A percentile compares a stretch with the other conserved stretches of the same genome.
These are phyloP conservation scores for Handroanthus guayacan DNA, from an alignment of 257 asterid species.

Conservation along the genomic window DNA sequence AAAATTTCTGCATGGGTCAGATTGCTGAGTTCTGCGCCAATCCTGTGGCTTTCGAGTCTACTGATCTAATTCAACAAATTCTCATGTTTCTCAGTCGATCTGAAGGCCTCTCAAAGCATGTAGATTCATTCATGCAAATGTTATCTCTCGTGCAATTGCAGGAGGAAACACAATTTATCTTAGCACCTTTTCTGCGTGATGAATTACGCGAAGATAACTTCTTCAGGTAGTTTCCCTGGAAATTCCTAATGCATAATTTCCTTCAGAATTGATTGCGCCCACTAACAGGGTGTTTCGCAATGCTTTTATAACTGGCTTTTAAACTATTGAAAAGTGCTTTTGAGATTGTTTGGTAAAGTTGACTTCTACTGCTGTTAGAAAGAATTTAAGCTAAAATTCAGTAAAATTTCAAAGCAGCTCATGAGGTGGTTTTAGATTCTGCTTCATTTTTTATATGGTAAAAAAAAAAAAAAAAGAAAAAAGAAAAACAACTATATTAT, in stretches of 20 bases:
- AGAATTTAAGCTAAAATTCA: too few relatives aligned
- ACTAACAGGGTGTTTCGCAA: too few relatives aligned
- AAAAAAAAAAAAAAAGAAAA: too few relatives aligned
- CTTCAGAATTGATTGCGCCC: neutral
- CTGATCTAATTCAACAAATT: constrained; percentile 70
- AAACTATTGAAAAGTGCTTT: too few relatives aligned
- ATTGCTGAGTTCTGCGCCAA: constrained; percentile 66
- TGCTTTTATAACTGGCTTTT: too few relatives aligned
- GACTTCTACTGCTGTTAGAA: too few relatives aligned
- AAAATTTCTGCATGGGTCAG: constrained; percentile 84
- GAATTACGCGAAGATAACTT: constrained; percentile 66
- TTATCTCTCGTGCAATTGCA: constrained; percentile 73
- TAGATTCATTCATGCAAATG: constrained; percentile 89
- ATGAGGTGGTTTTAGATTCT: too few relatives aligned
- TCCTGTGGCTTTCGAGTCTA: constrained; percentile 62
- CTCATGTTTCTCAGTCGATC: constrained; percentile 79
- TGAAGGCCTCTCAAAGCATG: constrained; percentile 84
- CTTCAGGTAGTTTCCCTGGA: constrained; percentile 61
- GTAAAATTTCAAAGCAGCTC: too few relatives aligned
- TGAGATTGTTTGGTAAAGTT: too few relatives aligned
- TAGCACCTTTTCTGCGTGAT: constrained; percentile 76
- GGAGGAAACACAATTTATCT: constrained; percentile 67
- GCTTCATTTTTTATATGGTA: too few relatives aligned
- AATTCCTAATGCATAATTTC: constrained; percentile 13
- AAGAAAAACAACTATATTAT: too few relatives aligned